Base-by-base conservation (phyloP, 257 asterid genomes). In the Mentha longifolia region DNA sequence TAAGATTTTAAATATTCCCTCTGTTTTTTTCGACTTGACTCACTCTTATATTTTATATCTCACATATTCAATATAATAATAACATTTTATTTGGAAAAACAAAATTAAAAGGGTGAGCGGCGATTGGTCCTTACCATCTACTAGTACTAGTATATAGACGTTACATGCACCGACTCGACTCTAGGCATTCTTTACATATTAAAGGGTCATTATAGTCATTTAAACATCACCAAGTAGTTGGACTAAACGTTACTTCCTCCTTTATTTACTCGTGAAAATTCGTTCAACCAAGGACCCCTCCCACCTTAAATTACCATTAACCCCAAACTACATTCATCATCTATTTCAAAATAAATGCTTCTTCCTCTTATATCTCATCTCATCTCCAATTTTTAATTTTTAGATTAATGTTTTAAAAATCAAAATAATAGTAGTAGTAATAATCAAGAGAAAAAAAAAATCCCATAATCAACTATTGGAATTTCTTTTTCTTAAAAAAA, bases 221-320 rank as follows among this genome's bases (percentile, higher is more conserved):
- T 66, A 77, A 77, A 33, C 74, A 58, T 65, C 55, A 39, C 58
- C 72, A 14, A 61, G 58, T 72, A 65, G 71, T 71, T 71, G 73
- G 74, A 77, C 77, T 77, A 67, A 67, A 76, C 73, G 79, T 78
- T 78, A 78, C 79, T 6, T 3, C 10, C 63, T 61, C 52, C n/a
- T 65, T 57, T 66, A 70, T 17, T 59, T 60, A 67, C 78, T 69
- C 79, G 77, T 67, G 75, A 72, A 72, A 28, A 61, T 3, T 41
- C 56, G 55, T 55, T 62, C 35, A 71, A 22, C 16, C 46, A 46
- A 63, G 71, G 76, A 56, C 71, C 74, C 71, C 71, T 13, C 56
- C 41, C 79, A 20, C 63, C 25, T 79, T 17, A 37, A 74, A 70
- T 66, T 65, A 71, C 74, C 28, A 39, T 70, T 20, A 43, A 47